These are phyloP conservation scores for Phaeosphaeriaceae sp. DNA, from an alignment of 2,329 filamentous ascomycete species.

Conservation along the genomic window DNA sequence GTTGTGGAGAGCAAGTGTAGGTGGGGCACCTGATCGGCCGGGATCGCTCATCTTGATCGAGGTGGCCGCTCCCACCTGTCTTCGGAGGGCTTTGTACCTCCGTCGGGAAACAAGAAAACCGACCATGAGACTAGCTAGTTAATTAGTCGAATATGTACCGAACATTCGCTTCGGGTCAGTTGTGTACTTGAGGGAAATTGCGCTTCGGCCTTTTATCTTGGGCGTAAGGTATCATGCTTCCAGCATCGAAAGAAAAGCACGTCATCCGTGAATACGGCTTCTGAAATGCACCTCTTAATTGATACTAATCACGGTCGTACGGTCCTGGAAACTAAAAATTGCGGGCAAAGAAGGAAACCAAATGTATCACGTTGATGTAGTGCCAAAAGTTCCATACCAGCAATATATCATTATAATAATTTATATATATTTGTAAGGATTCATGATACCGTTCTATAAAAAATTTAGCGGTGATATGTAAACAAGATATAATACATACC, in stretches of 20 bases:
- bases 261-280: no score
- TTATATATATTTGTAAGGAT: conserved; percentile 93
- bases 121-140: background rate
- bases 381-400: no score
- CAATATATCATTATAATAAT: conserved; percentile 1
- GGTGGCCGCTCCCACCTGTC: conserved; percentile 4
- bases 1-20: conserved; percentile 28
- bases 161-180: no score
- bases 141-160: background rate
- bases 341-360: no score
- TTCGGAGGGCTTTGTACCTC: background rate
- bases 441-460: conserved; percentile 91
- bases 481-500: conserved; percentile 61
- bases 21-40: conserved; percentile 31
- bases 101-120: background rate
- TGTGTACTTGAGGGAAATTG: no score
- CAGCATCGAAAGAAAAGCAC: no score
- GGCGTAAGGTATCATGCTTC: no score
- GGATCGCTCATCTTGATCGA: conserved; percentile 20
- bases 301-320: no score
- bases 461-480: conserved; percentile 17
- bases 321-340: no score
- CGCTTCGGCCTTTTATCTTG: no score
- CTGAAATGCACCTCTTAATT: no score
- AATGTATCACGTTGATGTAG: no score